These are phyloP conservation scores for Solanum boliviense DNA, from an alignment of 257 asterid genomes.

Conservation along the genomic window DNA sequence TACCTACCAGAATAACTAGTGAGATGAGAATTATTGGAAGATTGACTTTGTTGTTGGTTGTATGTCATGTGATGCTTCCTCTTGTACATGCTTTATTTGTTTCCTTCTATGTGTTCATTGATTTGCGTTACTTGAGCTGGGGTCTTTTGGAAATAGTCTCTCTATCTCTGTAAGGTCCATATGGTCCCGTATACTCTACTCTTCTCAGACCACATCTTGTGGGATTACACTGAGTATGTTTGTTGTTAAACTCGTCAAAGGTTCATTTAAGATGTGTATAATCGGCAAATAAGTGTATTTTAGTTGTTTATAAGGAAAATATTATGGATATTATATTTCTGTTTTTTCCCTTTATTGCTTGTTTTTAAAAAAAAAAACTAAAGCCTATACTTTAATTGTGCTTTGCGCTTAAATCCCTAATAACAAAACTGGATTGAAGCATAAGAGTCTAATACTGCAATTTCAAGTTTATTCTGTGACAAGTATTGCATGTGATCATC, in stretches of 20 bases:
- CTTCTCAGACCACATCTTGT: not conserved
- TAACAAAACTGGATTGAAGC: no score
- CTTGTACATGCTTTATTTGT: not conserved
- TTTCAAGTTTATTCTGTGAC: no score
- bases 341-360: no score
- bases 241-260: not conserved
- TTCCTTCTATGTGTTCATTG: not conserved
- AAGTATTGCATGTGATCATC: no score
- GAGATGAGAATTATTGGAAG: not conserved
- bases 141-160: not conserved
- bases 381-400: no score
- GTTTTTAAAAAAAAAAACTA: no score
- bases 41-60: not conserved
- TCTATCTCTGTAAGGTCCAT: not conserved
- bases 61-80: not conserved
- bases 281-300: no score
- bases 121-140: not conserved
- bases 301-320: no score
- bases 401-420: no score
- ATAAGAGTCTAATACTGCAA: no score
- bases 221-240: not conserved
- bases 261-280: not conserved
- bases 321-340: no score
- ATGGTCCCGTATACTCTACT: not conserved
- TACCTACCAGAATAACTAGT: not conserved